Evolutionary conservation across 2,329 filamentous ascomycete genomes (phyloP).

Genomic region (Apiospora saccharicola): DNA sequence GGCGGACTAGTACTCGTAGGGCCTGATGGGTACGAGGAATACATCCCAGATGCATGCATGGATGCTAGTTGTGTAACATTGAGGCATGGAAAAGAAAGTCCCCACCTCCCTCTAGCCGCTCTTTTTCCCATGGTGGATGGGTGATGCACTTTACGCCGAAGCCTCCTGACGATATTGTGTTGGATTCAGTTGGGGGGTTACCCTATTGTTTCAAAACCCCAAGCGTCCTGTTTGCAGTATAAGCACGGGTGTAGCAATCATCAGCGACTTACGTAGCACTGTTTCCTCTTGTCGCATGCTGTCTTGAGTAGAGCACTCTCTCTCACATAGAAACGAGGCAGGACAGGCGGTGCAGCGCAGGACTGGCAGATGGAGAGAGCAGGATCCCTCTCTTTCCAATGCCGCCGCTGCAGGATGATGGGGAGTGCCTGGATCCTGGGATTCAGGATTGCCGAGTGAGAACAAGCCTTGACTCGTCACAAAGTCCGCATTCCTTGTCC

Average conservation of each 20-base stretch:
- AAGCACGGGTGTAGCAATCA: neutral
- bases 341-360: neutral
- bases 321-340: neutral
- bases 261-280: constrained; percentile 2
- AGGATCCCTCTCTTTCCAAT: neutral
- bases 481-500: constrained; percentile 8
- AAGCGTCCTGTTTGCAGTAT: neutral
- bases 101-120: constrained; percentile 13
- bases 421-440: constrained; percentile 3
- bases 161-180: constrained; percentile 17
- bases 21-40: neutral
- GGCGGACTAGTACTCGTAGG: neutral
- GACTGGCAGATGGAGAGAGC: neutral
- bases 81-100: constrained; percentile 18
- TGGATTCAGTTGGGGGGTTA: constrained; percentile 5
- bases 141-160: constrained; percentile 14
- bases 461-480: constrained; percentile 15
- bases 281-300: constrained; percentile 13
- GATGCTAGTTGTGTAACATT: constrained; percentile 15
- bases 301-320: neutral
- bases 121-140: constrained; percentile 18
- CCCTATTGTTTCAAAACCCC: constrained; percentile 15
- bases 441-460: constrained; percentile 14
- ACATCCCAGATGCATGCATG: constrained; percentile 10
- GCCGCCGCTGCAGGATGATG: constrained; percentile 15